A percentile compares a stretch with the other conserved stretches of the same genome.
These are phyloP conservation scores for Cerrena zonata DNA, from an alignment of 1,284 basidiomycete species.

Conservation along the genomic window DNA sequence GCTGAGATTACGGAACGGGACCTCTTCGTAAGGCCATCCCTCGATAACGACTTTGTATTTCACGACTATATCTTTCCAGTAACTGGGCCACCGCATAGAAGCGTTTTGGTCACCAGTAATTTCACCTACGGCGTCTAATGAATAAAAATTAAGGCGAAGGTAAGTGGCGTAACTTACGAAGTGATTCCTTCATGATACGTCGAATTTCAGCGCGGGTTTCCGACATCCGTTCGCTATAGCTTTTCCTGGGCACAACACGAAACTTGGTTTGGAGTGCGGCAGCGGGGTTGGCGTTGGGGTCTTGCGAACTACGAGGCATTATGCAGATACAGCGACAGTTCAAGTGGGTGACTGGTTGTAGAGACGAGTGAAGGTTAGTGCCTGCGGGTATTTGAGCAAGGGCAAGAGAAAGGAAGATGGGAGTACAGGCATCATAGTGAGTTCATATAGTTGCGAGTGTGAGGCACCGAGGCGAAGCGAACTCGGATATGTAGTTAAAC, in stretches of 20 bases:
- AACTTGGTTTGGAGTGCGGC: conserved; percentile 21
- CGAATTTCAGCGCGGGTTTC: conserved; percentile 26
- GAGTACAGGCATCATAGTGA: neutral
- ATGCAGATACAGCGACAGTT: neutral
- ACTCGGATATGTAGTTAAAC: conserved; percentile 2
- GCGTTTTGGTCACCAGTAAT: conserved; percentile 25
- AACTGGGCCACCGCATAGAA: conserved; percentile 26
- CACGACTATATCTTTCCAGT: conserved; percentile 27
- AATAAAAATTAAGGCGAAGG: neutral
- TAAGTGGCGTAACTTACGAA: conserved; percentile 19
- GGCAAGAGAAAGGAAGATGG: neutral
- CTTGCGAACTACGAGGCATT: conserved; percentile 11
- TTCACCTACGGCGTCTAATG: conserved; percentile 13
- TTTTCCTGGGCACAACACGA: conserved; percentile 23
- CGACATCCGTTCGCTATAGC: conserved; percentile 29
- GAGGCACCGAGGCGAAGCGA: conserved; percentile 4
- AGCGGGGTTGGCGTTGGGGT: conserved; percentile 13
- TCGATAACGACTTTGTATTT: conserved; percentile 27
- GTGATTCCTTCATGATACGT: conserved; percentile 22
- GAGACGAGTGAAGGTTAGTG: neutral
- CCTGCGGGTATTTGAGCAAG: neutral
- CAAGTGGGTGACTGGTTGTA: conserved; percentile 2
- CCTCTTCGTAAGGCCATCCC: conserved; percentile 26
- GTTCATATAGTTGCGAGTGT: conserved; percentile 6
- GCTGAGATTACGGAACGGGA: conserved; percentile 30